Conservation (phyloP, 345 rosid species). For the Salix udensis region DNA sequence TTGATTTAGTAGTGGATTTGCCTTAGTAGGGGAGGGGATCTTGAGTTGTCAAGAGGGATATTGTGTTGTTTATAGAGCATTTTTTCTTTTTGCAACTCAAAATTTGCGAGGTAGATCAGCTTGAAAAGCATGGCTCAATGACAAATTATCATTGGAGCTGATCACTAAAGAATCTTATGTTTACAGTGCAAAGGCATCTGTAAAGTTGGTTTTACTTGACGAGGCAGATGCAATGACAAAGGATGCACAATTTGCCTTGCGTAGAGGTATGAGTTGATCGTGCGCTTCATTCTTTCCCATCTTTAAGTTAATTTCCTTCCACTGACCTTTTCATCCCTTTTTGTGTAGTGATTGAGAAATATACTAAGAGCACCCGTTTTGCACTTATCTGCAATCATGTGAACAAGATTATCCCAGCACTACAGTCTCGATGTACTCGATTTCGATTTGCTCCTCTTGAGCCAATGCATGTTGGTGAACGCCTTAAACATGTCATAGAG, state of each 20-base stretch:
- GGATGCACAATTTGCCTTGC: constrained; percentile 97
- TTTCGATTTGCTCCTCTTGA: constrained; percentile 97
- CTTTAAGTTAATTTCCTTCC: background rate
- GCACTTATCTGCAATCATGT: constrained; percentile 93
- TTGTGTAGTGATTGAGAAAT: constrained; percentile 80
- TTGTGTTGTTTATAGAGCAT: background rate
- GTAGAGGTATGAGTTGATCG: constrained; percentile 52
- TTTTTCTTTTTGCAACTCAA: background rate
- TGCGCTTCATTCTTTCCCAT: background rate
- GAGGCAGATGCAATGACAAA: constrained; percentile 99
- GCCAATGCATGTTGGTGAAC: constrained; percentile 57
- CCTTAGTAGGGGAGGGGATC: too few relatives aligned
- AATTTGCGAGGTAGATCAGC: background rate
- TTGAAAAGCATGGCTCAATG: background rate
- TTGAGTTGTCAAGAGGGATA: too few relatives aligned
- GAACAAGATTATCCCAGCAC: constrained; percentile 94
- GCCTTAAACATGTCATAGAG: constrained; percentile 75
- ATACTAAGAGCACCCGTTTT: constrained; percentile 91
- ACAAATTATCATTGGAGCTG: constrained; percentile 2
- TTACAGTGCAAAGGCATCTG: constrained; percentile 61
- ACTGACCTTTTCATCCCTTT: constrained; percentile 15
- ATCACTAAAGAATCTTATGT: constrained; percentile 5
- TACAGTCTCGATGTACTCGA: constrained; percentile 95
- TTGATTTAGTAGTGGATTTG: too few relatives aligned
- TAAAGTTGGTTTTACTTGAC: constrained; percentile 87